Base-by-base conservation (phyloP, 495 filamentous ascomycete species). In the Hyaloscypha bicolor region DNA sequence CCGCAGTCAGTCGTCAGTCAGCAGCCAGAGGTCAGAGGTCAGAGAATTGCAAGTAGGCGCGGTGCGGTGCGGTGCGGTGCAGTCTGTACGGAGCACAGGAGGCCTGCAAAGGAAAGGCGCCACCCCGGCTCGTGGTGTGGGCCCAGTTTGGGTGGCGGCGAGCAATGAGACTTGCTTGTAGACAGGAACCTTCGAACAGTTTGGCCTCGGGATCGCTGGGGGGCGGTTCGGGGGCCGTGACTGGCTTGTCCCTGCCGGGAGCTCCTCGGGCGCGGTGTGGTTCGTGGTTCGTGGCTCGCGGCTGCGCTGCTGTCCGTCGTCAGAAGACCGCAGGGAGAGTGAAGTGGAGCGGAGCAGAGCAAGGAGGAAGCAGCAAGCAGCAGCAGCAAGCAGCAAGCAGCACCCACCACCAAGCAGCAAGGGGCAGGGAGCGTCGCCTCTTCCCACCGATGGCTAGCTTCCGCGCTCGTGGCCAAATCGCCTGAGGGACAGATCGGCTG, bases 381-480 rank as follows among this genome's bases (percentile, higher is more conserved):
- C 25, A 25, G 25, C 25, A 25, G 2, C 25, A 25, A 25, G 25
- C 25, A 25, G 25, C 25, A 25, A 25, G 25, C 25, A 25, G 25
- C 25, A 25, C 25, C 1, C 25, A 25, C 1, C 25, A 25, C 1
- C 25, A 25, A 1, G 25, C 25, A 25, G 25, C 25, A 25, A 25
- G 25, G 25, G 2, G 25, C 19, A 53, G 51, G 22, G 6, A 11
- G 9, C 2, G 19, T n/a, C 19, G 53, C 22, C 53, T 8, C 21
- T 30, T 48, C 42, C 42, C 42, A 48, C 42, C 42, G 42, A 48
- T 48, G 42, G 42, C 42, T 48, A 48, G 42, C 42, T 48, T 48
- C 42, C 42, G 42, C 16, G 42, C 42, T 48, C 42, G 42, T 48
- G 42, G 42, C 42, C 42, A 48, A 48, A 48, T 48, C 42, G 42